Evolutionary conservation across 441 rosid genomes (phyloP), one percentile per base, ranked within the genome.

Genomic region (Geranium incanum): DNA sequence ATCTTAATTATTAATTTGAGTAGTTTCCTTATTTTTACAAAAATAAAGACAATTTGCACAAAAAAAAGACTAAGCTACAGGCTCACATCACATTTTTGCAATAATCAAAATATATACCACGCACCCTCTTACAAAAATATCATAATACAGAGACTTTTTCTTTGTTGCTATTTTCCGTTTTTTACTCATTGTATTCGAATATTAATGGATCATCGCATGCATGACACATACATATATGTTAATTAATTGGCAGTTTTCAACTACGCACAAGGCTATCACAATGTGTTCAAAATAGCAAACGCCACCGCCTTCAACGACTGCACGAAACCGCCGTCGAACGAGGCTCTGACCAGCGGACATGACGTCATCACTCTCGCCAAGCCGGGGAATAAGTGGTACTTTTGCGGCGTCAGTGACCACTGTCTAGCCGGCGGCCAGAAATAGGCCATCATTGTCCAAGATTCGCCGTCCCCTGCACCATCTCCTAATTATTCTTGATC

Each of bases 331-430:
- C 43, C 77, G 0, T 1, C 62, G 0, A 77, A 23, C 39, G 36
- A 55, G 37, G 69, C 78, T 0, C 28, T 72, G 6, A 37, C 36
- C 2, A n/a, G 55, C 0, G 88, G 88, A 57, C 67, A 75, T 1
- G 90, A 83, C 59, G 45, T 36, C 16, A 71, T 86, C 52, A 18
- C 62, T 12, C 79, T 83, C 36, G 5, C 13, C 1, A 6, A 68
- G 0, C 50, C 80, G 0, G 84, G 86, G 5, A 70, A 63, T 4
- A 81, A 84, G 67, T 75, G 88, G 84, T 83, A 80, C 78, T 78
- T 85, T 52, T 85, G 90, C 3, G 85, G 88, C 1, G 19, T 45
- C 0, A 71, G 52, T 5, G 1, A 52, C 12, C 87, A 86, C 75
- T 81, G 88, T 19, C 41, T 50, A 0, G 3, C 33, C 33, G 33